These are phyloP conservation scores for Debaryomyces maramus DNA, from an alignment of 805 yeast genomes.

Conservation along the genomic window DNA sequence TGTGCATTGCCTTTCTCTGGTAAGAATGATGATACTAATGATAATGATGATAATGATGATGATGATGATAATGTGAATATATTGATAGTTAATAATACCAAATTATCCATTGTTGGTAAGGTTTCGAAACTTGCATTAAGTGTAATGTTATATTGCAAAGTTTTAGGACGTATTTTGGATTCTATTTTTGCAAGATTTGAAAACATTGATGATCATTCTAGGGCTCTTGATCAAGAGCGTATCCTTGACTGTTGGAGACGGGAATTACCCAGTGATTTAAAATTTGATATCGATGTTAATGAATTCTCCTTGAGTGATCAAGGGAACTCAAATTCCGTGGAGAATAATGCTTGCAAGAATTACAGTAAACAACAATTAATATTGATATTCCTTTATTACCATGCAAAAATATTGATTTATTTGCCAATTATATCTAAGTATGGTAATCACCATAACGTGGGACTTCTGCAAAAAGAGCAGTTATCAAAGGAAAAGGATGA, in stretches of 20 bases:
- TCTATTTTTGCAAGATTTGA: slow-evolving; percentile 64
- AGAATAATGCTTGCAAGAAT: slow-evolving; percentile 20
- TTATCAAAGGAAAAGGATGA: slow-evolving; percentile 38
- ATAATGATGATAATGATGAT: slow-evolving; percentile 17
- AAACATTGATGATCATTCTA: slow-evolving; percentile 23
- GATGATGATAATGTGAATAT: slow-evolving; percentile 53
- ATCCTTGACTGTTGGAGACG: slow-evolving; percentile 78
- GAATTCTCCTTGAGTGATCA: slow-evolving; percentile 45
- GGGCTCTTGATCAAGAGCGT: slow-evolving; percentile 50
- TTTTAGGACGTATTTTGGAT: slow-evolving; percentile 72
- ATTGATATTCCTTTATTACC: slow-evolving; percentile 47
- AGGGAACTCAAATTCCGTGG: slow-evolving; percentile 16
- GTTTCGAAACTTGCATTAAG: slow-evolving; percentile 64
- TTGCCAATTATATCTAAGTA: slow-evolving; percentile 42
- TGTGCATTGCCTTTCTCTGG: slow-evolving; percentile 76
- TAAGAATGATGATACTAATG: slow-evolving; percentile 33
- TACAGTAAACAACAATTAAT: slow-evolving; percentile 50
- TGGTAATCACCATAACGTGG: slow-evolving; percentile 43
- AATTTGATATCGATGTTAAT: slow-evolving; percentile 63
- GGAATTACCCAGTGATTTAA: slow-evolving; percentile 60
- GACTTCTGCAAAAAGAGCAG: slow-evolving; percentile 38
- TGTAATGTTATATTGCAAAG: slow-evolving; percentile 67
- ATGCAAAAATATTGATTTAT: slow-evolving; percentile 43
- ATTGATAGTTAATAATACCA: slow-evolving; percentile 58
- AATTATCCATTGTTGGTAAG: slow-evolving; percentile 65